phyloP scores from a whole-genome alignment of 148 eudicot species.

The Bassia scoparia region DNA sequence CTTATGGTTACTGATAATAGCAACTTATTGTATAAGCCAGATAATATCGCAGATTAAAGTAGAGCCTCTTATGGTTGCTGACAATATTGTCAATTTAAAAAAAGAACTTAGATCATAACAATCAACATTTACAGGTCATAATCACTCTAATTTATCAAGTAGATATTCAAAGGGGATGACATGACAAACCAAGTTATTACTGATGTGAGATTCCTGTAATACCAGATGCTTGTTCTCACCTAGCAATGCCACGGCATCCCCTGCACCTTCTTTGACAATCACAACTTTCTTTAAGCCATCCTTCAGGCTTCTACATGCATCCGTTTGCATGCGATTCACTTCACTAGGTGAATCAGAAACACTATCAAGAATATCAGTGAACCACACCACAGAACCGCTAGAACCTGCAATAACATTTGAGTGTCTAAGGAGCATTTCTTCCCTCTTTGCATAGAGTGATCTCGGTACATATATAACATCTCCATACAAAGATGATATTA shows the following conservation, averaged over 20 bases:
- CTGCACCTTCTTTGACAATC: slow-evolving; percentile 87
- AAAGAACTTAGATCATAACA: neutral
- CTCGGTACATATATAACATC: slow-evolving; percentile 72
- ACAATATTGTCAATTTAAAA: neutral
- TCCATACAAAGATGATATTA: slow-evolving; percentile 72
- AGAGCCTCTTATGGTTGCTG: neutral
- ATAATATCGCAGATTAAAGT: neutral
- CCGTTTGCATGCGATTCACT: slow-evolving; percentile 9
- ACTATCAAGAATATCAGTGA: slow-evolving; percentile 52
- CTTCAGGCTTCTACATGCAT: slow-evolving; percentile 23
- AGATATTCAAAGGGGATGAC: neutral
- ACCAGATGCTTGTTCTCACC: slow-evolving; percentile 38
- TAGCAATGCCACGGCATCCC: slow-evolving; percentile 70
- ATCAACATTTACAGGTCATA: neutral
- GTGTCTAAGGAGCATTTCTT: slow-evolving; percentile 68
- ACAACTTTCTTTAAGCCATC: slow-evolving; percentile 45
- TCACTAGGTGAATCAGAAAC: slow-evolving; percentile 24
- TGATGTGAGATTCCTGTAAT: neutral
- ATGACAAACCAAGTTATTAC: neutral
- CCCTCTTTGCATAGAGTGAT: slow-evolving; percentile 67
- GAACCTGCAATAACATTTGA: slow-evolving; percentile 54
- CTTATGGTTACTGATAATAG: neutral
- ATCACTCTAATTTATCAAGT: neutral
- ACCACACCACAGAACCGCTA: slow-evolving; percentile 47
- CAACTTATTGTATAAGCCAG: too few relatives aligned